Conservation (phyloP, 208 protist genomes). For the Blastocrithidia nonstop region DNA sequence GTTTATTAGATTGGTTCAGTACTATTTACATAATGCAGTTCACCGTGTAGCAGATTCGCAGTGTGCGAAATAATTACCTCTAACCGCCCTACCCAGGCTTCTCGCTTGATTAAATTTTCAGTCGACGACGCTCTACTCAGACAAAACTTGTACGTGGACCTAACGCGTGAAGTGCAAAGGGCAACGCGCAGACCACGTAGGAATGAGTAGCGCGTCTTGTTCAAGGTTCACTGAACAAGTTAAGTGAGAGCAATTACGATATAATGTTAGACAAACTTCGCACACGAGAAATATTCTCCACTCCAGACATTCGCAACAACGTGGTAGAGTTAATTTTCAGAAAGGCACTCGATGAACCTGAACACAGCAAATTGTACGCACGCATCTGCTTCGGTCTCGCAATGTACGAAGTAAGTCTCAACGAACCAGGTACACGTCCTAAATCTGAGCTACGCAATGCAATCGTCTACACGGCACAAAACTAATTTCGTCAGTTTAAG, state of each 20-base stretch:
- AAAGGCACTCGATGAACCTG: conserved; percentile 76
- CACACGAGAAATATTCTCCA: conserved; percentile 46
- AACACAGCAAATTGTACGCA: conserved; percentile 70
- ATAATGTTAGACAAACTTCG: conserved; percentile 39
- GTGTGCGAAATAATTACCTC: conserved; percentile 46
- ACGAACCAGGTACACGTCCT: conserved; percentile 11
- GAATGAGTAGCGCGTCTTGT: conserved; percentile 72
- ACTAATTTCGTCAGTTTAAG: conserved; percentile 34
- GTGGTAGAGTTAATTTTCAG: conserved; percentile 63
- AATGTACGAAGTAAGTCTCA: conserved; percentile 42
- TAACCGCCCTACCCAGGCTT: conserved; percentile 76
- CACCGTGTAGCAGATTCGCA: conserved; percentile 63
- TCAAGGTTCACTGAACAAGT: conserved; percentile 70
- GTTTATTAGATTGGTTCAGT: too few species aligned
- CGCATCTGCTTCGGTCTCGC: conserved; percentile 62
- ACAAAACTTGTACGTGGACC: conserved; percentile 67
- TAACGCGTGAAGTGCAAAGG: conserved; percentile 65
- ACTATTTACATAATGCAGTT: conserved; percentile 65
- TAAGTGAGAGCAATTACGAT: conserved; percentile 57
- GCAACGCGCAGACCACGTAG: conserved; percentile 48
- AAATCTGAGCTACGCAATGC: conserved; percentile 60
- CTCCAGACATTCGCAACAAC: conserved; percentile 27
- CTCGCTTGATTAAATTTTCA: conserved; percentile 71
- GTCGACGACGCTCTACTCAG: conserved; percentile 24
- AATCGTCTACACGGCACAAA: conserved; percentile 36